Evolutionary conservation across 495 filamentous ascomycete species (phyloP).

Genomic region (Penicillium roqueforti): DNA sequence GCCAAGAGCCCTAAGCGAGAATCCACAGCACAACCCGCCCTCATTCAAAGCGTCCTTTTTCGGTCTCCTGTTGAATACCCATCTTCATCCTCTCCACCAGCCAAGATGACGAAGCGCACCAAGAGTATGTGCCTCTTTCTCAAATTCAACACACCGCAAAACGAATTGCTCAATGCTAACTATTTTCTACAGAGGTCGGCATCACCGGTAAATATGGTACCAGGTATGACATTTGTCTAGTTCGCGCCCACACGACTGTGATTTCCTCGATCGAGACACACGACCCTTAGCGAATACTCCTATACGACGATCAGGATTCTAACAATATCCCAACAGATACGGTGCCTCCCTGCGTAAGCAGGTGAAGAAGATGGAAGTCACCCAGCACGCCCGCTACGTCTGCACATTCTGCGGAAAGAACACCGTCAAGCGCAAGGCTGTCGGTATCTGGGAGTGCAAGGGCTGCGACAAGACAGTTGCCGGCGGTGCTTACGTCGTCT

Average conservation of each 20-base stretch:
- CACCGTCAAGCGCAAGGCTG: slow-evolving; percentile 84
- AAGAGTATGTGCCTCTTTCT: slow-evolving; percentile 58
- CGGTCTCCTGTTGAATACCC: slow-evolving; percentile 40
- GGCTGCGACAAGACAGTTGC: slow-evolving; percentile 91
- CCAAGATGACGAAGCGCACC: slow-evolving; percentile 93
- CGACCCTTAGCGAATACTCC: slow-evolving; percentile 11
- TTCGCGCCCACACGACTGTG: slow-evolving; percentile 23
- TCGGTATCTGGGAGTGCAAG: slow-evolving; percentile 97
- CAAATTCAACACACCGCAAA: background rate
- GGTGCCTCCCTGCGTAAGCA: slow-evolving; percentile 99
- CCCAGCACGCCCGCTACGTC: slow-evolving; percentile 88
- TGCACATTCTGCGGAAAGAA: slow-evolving; percentile 94
- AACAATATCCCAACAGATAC: slow-evolving; percentile 58
- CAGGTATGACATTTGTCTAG: slow-evolving; percentile 48
- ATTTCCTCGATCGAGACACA: slow-evolving; percentile 17
- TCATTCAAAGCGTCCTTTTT: slow-evolving; percentile 36
- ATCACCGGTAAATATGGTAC: slow-evolving; percentile 69
- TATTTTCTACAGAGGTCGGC: slow-evolving; percentile 66
- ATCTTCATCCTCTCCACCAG: slow-evolving; percentile 45
- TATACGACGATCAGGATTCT: slow-evolving; percentile 25
- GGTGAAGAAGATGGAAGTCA: slow-evolving; percentile 99
- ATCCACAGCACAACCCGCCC: slow-evolving; percentile 43
- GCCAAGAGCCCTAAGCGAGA: slow-evolving; percentile 45
- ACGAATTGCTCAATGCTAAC: slow-evolving; percentile 31
- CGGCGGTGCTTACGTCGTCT: slow-evolving; percentile 93